These are phyloP conservation scores for Rossbeevera mucosa DNA, from an alignment of 768 basidiomycete species.

Conservation along the genomic window DNA sequence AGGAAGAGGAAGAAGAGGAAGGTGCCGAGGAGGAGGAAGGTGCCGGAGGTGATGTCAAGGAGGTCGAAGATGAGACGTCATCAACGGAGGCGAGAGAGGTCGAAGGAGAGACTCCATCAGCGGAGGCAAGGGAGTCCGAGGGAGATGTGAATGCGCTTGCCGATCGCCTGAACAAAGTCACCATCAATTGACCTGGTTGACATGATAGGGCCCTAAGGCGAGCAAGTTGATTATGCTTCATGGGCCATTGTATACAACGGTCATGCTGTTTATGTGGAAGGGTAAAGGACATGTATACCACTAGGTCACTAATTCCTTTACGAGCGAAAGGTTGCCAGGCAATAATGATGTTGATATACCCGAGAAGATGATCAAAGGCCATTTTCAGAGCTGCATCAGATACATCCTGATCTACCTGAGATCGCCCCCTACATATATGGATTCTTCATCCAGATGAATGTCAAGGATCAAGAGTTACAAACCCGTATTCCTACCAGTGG, in stretches of 20 bases:
- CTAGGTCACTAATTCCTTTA: constrained; percentile 10
- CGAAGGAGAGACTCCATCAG: constrained; percentile 19
- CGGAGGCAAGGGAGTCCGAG: constrained; percentile 28
- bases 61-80: constrained; percentile 34
- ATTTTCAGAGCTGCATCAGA: not conserved
- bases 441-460: not conserved
- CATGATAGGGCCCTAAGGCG: not conserved
- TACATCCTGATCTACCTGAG: not conserved
- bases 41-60: constrained; percentile 48
- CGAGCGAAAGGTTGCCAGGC: not conserved
- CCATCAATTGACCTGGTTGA: constrained; percentile 33
- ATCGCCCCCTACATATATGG: not conserved
- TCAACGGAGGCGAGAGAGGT: no score
- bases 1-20: constrained; percentile 70
- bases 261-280: not conserved
- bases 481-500: not conserved
- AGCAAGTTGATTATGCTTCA: not conserved
- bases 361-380: not conserved
- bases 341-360: not conserved
- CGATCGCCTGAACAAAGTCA: constrained; percentile 62
- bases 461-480: not conserved
- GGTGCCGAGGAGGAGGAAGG: constrained; percentile 59
- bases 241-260: not conserved
- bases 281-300: constrained; percentile 23
- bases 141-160: constrained; percentile 54